phyloP scores from a whole-genome alignment of 495 filamentous ascomycete genomes.

The Neurospora sp. region DNA sequence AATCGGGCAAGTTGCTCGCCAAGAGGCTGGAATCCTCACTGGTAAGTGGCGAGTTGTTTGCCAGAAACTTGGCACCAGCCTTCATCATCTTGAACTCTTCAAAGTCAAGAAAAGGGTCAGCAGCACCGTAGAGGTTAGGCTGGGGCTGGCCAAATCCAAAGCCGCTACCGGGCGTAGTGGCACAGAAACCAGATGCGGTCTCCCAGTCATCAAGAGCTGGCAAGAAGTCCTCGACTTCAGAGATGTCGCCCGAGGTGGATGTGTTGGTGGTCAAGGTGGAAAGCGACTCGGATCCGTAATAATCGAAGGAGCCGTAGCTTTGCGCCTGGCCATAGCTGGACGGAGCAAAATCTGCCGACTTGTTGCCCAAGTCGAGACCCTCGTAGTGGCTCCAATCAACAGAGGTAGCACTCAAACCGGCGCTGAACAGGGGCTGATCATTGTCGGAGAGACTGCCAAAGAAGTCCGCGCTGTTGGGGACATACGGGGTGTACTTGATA shows the following conservation, averaged over 20 bases:
- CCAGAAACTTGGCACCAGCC: constrained; percentile 31
- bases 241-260: constrained; percentile 67
- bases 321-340: constrained; percentile 60
- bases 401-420: constrained; percentile 50
- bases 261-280: constrained; percentile 45
- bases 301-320: constrained; percentile 60
- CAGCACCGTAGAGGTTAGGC: constrained; percentile 39
- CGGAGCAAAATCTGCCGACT: constrained; percentile 43
- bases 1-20: constrained; percentile 6
- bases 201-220: constrained; percentile 47
- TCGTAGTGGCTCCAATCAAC: constrained; percentile 71
- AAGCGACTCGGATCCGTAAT: constrained; percentile 40
- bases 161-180: constrained; percentile 33
- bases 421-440: constrained; percentile 57
- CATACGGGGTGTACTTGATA: constrained; percentile 44
- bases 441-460: constrained; percentile 46
- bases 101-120: constrained; percentile 50
- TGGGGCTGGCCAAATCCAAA: constrained; percentile 45
- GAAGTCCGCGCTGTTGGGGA: constrained; percentile 40
- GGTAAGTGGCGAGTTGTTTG: constrained; percentile 23
- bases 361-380: constrained; percentile 43
- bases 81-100: constrained; percentile 46
- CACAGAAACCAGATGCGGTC: constrained; percentile 40
- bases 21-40: constrained; percentile 25
- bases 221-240: constrained; percentile 58